Percentiles rank a stretch among this genome's conserved stretches.
These are phyloP conservation scores for Roridomyces roridus DNA, from an alignment of 768 basidiomycete species.

Conservation along the genomic window DNA sequence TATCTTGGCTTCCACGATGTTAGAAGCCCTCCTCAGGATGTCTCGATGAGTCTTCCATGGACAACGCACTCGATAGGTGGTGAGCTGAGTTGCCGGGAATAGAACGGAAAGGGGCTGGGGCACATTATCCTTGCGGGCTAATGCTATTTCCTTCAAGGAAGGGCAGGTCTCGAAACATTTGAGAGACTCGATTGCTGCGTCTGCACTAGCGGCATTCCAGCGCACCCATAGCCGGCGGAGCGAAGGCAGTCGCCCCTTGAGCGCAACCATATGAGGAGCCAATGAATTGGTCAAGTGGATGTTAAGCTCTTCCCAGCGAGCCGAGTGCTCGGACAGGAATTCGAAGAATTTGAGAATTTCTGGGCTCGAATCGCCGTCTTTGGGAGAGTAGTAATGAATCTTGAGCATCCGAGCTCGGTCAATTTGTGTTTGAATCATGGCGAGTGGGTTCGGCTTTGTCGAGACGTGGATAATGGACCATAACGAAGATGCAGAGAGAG, in stretches of 20 bases:
- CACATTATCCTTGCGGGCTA: neutral
- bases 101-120: neutral
- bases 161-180: neutral
- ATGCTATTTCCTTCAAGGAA: neutral
- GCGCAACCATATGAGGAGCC: neutral
- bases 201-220: too few relatives aligned
- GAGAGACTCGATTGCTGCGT: neutral
- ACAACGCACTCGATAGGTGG: neutral
- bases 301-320: slow-evolving; percentile 2
- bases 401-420: neutral
- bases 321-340: neutral
- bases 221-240: neutral
- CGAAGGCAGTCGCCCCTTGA: too few relatives aligned
- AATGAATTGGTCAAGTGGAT: neutral
- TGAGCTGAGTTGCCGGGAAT: neutral
- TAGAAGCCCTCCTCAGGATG: neutral
- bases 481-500: neutral
- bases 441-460: neutral
- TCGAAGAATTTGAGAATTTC: too few relatives aligned
- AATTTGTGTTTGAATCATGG: neutral
- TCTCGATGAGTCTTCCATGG: neutral
- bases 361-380: too few relatives aligned
- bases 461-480: slow-evolving; percentile 6
- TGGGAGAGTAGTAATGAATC: neutral
- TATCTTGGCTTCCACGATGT: slow-evolving; percentile 2